Evolutionary conservation across 2,329 filamentous ascomycete species (phyloP), one percentile per base, ranked within the genome.

Genomic region (Aaosphaeria pasadenensis): DNA sequence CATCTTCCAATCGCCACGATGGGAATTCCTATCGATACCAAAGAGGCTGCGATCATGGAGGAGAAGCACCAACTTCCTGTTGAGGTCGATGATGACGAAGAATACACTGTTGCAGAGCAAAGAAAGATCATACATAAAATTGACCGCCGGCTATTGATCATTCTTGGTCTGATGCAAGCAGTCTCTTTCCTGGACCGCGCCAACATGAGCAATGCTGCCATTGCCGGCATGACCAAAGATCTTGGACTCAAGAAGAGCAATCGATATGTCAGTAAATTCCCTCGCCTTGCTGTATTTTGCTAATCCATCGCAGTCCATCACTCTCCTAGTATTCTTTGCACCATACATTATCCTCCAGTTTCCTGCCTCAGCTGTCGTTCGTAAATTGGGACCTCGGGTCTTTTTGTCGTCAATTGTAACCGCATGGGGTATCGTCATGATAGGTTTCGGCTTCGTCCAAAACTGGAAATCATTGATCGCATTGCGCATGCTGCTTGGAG

Each of bases 291-390:
- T 11, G 67, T 69, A 29, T 43, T 57, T 49, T 62, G 78, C 46
- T 81, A 80, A 54, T 11, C 13, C 33, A 36, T 36, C 33, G 33
- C 9, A 36, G 9, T 74, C 71, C 3, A 70, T 76, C 50, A 64
- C 72, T 1, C 56, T 81, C 6, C 71, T 78, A 5, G 73, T 81
- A 7, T 82, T 80, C 67, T 79, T 79, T 57, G 65, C 79, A 41
- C 71, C 70, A n/a, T 78, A 81, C 55, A 71, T 81, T 28, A 50
- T 79, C 7, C 78, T 75, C 50, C 76, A 80, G 54, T 67, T 79
- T 4, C 77, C 77, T 0, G 75, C 71, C 49, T 80, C 77, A 56
- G 70, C 80, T 41, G 59, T 78, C 7, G 66, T 80, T 11, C 68
- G 71, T 28, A 70, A 68, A 3, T 41, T 61, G 33, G 55, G 54